Base-by-base conservation (phyloP, 345 rosid genomes). In the Populus alba region DNA sequence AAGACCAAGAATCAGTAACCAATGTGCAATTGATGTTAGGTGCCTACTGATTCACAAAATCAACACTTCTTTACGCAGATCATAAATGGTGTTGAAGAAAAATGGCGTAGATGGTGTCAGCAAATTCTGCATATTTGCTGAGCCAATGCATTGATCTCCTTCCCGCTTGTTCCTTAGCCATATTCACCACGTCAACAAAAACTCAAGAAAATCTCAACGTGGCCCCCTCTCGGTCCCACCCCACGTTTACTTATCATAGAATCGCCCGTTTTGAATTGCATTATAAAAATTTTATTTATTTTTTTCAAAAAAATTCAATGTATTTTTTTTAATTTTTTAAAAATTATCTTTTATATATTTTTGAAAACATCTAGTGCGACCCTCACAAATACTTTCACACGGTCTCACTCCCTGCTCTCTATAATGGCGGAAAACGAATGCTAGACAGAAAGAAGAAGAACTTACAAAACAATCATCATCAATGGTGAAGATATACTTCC, bases 381-480 rank as follows among this genome's bases (percentile, higher is more conserved):
- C 0, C 33, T 31, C 33, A 2, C 33, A 31, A 3, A 31, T 31
- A 31, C 33, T 31, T 31, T 31, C 31, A 31, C 31, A 31, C 31
- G 31, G 2, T 29, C 31, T 29, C 31, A 2, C 35, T 33, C 35
- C 5, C 35, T 33, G 5, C 35, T 33, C 5, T 33, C 35, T 33
- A 33, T 4, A 33, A 33, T 4, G 35, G 17, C 1, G 13, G 51
- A n/a, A 20, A 79, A 55, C 51, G 23, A 43, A 16, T 8, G 13
- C 6, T 22, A 43, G 8, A 29, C 6, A 29, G 68, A 25, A 22
- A 41, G 33, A 22, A 41, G 33, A 17, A 73, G 8, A 7, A 70
- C 87, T 77, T 85, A 89, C 92, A 83, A 89, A 89, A 85, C 92
- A 89, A 69, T 89, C 92, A 62, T 89, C 92, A 45, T 89, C 92